Base-by-base conservation (phyloP, 2,329 filamentous ascomycete genomes). In the Botryotinia globosa region DNA sequence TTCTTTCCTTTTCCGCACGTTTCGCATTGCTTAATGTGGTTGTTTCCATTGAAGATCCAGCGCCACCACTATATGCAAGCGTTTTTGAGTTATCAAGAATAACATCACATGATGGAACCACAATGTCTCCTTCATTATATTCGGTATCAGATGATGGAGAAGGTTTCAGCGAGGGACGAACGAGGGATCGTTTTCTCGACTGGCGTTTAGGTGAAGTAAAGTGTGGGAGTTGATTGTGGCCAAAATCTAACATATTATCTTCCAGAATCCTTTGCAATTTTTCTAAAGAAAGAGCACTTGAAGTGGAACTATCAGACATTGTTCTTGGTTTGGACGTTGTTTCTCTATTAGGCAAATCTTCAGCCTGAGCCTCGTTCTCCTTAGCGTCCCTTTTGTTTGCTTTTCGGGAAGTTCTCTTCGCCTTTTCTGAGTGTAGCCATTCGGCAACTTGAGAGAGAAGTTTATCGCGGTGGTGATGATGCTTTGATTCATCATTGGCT, bases 81-180 rank as follows among this genome's bases (percentile, higher is more conserved):
- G 94, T 97, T 82, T 95, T 96, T 8, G 93, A 92, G 79, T 98
- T 98, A 82, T 98, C 95, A 32, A 98, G 86, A 63, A 91, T 85
- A 12, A 89, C 94, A 81, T 98, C 94, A 77, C 94, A 97, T 75
- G 88, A 89, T 0, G 95, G 95, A 1, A 97, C 93, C n/a, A 92
- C 82, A 29, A 89, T 86, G 75, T 97, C 94, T n/a, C 89, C 89
- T 75, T 97, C 94, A 25, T 89, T 84, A 77, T 91, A 92, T 73
- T 98, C 95, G 0, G 94, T 97, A 77, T 98, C 95, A 0, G 93
- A 96, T 6, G 92, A 94, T 7, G 85, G 86, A 79, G 22, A 85
- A 82, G 76, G 66, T 73, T 75, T 48, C 14, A 70, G 18, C 4
- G 64, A 56, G 59, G 69, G 78, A 32, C 73, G 75, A 25, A 71